phyloP scores from a whole-genome alignment of 108 stramenopile genomes.

The Parmales sp. region DNA sequence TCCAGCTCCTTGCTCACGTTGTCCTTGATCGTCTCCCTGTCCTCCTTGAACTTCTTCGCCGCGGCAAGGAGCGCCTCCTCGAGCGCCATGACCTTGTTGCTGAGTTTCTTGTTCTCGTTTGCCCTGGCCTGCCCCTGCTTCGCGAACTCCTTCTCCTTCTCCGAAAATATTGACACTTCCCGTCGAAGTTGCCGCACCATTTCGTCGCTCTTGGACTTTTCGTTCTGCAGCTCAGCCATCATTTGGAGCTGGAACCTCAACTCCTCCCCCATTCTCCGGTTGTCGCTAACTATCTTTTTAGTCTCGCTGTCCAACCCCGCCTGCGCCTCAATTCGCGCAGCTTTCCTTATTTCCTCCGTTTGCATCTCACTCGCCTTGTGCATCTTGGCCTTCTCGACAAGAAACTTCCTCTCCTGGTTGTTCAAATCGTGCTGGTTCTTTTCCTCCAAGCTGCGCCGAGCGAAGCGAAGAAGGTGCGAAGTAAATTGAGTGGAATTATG shows the following conservation, averaged over 20 bases:
- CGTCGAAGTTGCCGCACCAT: conserved; percentile 13
- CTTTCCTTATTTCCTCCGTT: conserved; percentile 9
- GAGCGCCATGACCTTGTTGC: conserved; percentile 29
- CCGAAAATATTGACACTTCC: conserved; percentile 22
- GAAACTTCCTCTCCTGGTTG: conserved; percentile 30
- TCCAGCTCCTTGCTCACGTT: conserved; percentile 29
- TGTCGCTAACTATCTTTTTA: conserved; percentile 30
- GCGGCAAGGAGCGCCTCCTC: conserved; percentile 16
- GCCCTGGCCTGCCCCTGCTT: conserved; percentile 19
- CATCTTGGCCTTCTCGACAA: conserved; percentile 28
- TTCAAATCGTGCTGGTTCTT: conserved; percentile 15
- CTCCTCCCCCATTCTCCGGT: conserved; percentile 35
- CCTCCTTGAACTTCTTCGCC: conserved; percentile 13
- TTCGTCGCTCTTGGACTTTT: conserved; percentile 26
- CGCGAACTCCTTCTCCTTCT: conserved; percentile 41
- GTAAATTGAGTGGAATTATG: too few relatives aligned
- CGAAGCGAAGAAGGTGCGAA: too few relatives aligned
- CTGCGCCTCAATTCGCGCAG: conserved; percentile 29
- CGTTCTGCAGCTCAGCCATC: conserved; percentile 30
- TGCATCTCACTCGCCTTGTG: conserved; percentile 17
- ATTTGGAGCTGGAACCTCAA: conserved; percentile 37
- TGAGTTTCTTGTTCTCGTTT: conserved; percentile 23
- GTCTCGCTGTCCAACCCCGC: conserved; percentile 26
- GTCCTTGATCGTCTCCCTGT: conserved; percentile 22
- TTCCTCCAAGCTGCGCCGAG: conserved; percentile 18